Conservation (phyloP, 1,139 yeast species). For the Debaryomycetaceae sp. region DNA sequence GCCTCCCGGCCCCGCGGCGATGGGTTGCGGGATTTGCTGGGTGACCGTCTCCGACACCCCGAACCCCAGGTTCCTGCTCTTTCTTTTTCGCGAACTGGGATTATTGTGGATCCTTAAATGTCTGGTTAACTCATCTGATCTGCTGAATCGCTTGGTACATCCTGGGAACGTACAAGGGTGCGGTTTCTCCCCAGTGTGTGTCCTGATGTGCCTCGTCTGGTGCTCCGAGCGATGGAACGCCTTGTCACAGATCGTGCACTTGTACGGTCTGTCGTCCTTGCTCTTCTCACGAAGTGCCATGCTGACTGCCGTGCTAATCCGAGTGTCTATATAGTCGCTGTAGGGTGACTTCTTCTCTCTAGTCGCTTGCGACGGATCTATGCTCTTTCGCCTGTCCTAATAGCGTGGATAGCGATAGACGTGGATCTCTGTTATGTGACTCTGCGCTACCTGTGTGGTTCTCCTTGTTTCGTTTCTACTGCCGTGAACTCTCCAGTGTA, state of each 20-base stretch:
- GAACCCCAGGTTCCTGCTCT: constrained; percentile 19
- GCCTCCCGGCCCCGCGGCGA: not conserved
- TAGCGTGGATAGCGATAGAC: not conserved
- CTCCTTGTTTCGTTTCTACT: too few species aligned
- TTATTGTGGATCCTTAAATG: constrained; percentile 85
- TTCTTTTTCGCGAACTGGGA: constrained; percentile 64
- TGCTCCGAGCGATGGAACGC: constrained; percentile 92
- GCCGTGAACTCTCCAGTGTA: too few species aligned
- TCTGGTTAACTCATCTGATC: constrained; percentile 88
- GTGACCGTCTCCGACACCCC: not conserved
- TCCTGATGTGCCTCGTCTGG: constrained; percentile 89
- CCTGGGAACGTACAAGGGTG: constrained; percentile 87
- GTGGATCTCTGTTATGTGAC: too few species aligned
- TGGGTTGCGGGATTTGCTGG: not conserved
- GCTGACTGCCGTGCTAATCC: not conserved
- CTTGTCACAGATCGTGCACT: constrained; percentile 87
- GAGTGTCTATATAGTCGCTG: too few species aligned
- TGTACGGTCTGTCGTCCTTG: constrained; percentile 57
- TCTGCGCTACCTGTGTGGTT: too few species aligned
- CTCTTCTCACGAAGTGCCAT: not conserved
- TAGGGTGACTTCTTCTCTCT: too few species aligned
- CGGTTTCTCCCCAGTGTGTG: constrained; percentile 96
- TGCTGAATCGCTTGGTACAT: constrained; percentile 77
- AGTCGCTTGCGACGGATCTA: not conserved
- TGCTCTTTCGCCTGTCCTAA: too few species aligned